Evolutionary conservation across 2,329 filamentous ascomycete species (phyloP).

Genomic region (Penicillium sumatraense): DNA sequence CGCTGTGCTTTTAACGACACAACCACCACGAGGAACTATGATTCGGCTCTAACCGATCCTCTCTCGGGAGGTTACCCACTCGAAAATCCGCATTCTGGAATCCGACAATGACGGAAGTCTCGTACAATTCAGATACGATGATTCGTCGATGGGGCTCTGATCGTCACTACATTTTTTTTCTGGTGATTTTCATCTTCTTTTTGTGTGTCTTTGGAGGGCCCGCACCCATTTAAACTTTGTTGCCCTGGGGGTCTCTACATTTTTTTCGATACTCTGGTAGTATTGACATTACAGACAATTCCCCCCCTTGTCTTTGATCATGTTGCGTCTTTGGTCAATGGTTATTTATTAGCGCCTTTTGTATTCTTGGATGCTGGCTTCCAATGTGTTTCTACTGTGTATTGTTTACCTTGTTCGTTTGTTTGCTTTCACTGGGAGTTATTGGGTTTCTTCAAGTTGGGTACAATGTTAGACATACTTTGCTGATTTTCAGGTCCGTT

Average conservation of each 20-base stretch:
- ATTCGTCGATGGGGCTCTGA: constrained; percentile 19
- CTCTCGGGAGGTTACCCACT: constrained; percentile 6
- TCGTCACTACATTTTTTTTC: constrained; percentile 17
- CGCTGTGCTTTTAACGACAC: neutral
- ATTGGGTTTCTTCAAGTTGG: neutral
- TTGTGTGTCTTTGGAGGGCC: constrained; percentile 2
- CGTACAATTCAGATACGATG: constrained; percentile 10
- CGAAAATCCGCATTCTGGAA: constrained; percentile 12
- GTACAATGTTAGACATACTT: constrained; percentile 10
- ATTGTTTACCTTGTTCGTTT: neutral
- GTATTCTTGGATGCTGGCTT: neutral
- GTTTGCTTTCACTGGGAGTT: neutral
- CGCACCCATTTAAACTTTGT: constrained; percentile 18
- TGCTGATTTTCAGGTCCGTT: constrained; percentile 5
- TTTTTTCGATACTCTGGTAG: constrained; percentile 17
- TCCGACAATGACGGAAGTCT: constrained; percentile 5
- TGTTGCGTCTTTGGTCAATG: neutral
- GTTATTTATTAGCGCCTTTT: neutral
- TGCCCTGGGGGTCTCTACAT: constrained; percentile 8
- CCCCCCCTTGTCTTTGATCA: neutral
- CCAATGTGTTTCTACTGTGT: neutral
- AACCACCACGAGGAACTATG: constrained; percentile 14
- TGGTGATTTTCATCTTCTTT: neutral
- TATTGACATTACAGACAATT: constrained; percentile 8
- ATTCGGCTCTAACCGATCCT: constrained; percentile 20